Evolutionary conservation across 805 yeast genomes (phyloP).

Genomic region (Candida quercuum): DNA sequence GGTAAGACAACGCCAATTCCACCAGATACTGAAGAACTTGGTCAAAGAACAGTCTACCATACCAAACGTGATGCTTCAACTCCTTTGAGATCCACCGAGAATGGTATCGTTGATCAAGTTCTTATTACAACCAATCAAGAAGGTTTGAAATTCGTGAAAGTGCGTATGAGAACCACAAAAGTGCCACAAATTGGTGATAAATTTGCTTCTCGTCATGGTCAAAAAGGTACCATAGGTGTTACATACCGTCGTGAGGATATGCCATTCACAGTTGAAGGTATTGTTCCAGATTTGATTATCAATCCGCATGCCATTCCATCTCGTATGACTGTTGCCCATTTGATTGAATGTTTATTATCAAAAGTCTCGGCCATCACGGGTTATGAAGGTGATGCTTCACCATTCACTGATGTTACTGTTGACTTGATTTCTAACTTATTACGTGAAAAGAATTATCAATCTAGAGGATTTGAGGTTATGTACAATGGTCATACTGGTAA

Average conservation of each 20-base stretch:
- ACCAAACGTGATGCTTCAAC: conserved; percentile 99
- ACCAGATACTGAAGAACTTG: conserved; percentile 98
- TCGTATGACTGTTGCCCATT: conserved; percentile 99
- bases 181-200: conserved; percentile 99
- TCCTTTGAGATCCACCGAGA: conserved; percentile 92
- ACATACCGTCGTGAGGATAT: conserved; percentile 97
- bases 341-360: conserved; percentile 94
- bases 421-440: conserved; percentile 91
- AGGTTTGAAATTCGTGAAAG: conserved; percentile 95
- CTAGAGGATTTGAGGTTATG: conserved; percentile 98
- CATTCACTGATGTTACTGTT: conserved; percentile 96
- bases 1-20: conserved; percentile 99
- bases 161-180: conserved; percentile 98
- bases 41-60: conserved; percentile 97
- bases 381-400: conserved; percentile 98
- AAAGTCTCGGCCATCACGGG: conserved; percentile 95
- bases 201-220: conserved; percentile 99
- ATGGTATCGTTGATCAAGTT: conserved; percentile 98
- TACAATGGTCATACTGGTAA: conserved; percentile 99
- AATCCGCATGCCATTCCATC: conserved; percentile 99
- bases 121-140: conserved; percentile 95
- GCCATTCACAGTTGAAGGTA: conserved; percentile 95
- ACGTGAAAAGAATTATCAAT: conserved; percentile 94
- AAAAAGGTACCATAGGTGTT: conserved; percentile 99
- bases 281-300: conserved; percentile 95